Evolutionary conservation across 78 protist genomes (phyloP), one percentile per base, ranked within the genome.

Genomic region (Monosiga brevicollis): DNA sequence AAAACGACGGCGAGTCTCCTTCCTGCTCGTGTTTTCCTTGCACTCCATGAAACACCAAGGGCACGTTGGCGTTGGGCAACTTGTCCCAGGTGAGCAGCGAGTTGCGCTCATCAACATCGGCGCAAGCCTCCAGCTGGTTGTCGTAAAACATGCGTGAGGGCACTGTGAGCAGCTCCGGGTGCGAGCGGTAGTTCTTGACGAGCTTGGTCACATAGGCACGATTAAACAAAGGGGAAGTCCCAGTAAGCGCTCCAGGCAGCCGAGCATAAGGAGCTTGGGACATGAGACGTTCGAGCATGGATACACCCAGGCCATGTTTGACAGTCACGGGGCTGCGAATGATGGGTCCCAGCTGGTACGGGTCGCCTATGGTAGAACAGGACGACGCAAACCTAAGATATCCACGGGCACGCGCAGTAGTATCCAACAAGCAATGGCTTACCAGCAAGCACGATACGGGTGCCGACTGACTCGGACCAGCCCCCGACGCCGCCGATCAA

Each of bases 111-210:
- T 25, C 25, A 15, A 6, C 22, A 23, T n/a, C 49, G 2, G 79
- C 85, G 20, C 6, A 26, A 10, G n/a, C 39, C 24, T 1, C 29
- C 1, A 86, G 81, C 54, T 1, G 34, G 36, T 20, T 43, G 36
- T 23, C 40, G 83, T 86, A 86, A 80, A 72, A 86, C 36, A 86
- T 82, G 20, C 3, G 20, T 20, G 81, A 76, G 29, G 81, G 86
- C 73, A 70, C 6, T 9, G 0, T 0, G 20, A 86, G 76, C 71
- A 86, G 84, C 43, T 36, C 9, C 6, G 25, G 37, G 83, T 81
- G 84, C n/a, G 80, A 49, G 72, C 89, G 89, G 78, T 82, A 86
- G 80, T 86, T 86, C 38, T 38, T 11, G 38, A 9, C 38, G n/a
- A 86, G n/a, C n/a, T n/a, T 83, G 41, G 10, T 62, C 29, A 71